Base-by-base conservation (phyloP, 2,329 filamentous ascomycete species). In the Aspergillus brunneoviolaceus region DNA sequence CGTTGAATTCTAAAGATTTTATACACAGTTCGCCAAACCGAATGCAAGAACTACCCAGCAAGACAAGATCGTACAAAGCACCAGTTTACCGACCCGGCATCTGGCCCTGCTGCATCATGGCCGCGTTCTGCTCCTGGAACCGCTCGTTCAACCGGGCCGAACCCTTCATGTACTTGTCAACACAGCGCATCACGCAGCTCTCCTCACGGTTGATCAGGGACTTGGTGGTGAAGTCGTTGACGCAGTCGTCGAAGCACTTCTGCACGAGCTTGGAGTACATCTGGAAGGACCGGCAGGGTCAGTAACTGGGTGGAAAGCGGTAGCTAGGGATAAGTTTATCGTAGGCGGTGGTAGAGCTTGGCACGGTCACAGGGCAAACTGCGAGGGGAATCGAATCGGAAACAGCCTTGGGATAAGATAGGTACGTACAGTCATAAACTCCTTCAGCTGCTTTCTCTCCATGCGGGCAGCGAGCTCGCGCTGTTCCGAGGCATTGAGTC, bases 221-320 rank as follows among this genome's bases (percentile, higher is more conserved):
- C 82, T 98, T 98, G 81, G 92, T 96, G 73, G 93, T 96, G 86
- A 99, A 99, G 84, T 98, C 93, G 79, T 93, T 94, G 80, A 99
- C 87, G 84, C 95, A 99, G 79, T 95, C 89, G 76, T 91, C 89
- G 85, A 99, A 99, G 87, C 95, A 99, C 65, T 78, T 77, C 69
- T 82, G 80, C 57, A 82, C 80, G 61, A 83, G 78, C 67, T 78
- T 81, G 67, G 85, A 87, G 78, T 89, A 89, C 82, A 87, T 88
- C 86, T 89, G 66, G 12, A 51, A 51, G 16, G 45, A n/a, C 39
- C 39, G 33, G 5, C 42, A 11, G 25, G 29, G 49, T 63, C 51
- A 63, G 62, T 33, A 49, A 25, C 5, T 12, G 14, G 2, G 14
- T n/a, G 11, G 45, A 47, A 29, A 49, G 52, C 14, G 21, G 29